These are phyloP conservation scores for Colletotrichum euphorbiae DNA, from an alignment of 2,329 filamentous ascomycete genomes.

Conservation along the genomic window DNA sequence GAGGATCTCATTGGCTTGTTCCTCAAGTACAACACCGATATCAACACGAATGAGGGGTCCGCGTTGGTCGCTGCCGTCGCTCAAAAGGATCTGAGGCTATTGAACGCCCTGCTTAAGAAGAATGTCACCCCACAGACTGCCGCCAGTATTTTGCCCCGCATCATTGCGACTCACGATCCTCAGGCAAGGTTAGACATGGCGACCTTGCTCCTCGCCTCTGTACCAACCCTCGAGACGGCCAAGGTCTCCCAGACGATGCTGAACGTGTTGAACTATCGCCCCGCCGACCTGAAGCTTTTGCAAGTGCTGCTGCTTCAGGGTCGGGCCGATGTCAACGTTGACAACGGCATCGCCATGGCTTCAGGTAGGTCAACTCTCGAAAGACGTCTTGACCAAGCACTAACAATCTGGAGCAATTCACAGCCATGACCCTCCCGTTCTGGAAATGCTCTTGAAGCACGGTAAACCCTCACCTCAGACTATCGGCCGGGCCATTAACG, in stretches of 20 bases:
- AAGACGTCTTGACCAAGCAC: neutral
- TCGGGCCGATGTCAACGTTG: slow-evolving; percentile 64
- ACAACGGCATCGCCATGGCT: slow-evolving; percentile 57
- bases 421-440: slow-evolving; percentile 59
- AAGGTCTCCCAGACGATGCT: slow-evolving; percentile 59
- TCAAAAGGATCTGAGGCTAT: slow-evolving; percentile 59
- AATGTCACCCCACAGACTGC: slow-evolving; percentile 60
- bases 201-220: slow-evolving; percentile 58
- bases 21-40: slow-evolving; percentile 63
- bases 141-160: slow-evolving; percentile 59
- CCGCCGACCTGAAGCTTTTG: slow-evolving; percentile 63
- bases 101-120: slow-evolving; percentile 58
- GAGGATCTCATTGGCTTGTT: slow-evolving; percentile 64
- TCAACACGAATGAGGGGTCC: slow-evolving; percentile 65
- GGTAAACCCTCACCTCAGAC: slow-evolving; percentile 59
- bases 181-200: slow-evolving; percentile 60
- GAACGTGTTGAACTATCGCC: slow-evolving; percentile 55
- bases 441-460: slow-evolving; percentile 59
- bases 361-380: slow-evolving; percentile 44
- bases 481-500: slow-evolving; percentile 56
- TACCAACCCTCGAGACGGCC: slow-evolving; percentile 55
- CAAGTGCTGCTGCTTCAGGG: slow-evolving; percentile 62
- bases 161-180: slow-evolving; percentile 58
- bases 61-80: slow-evolving; percentile 60
- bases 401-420: slow-evolving; percentile 49